phyloP scores from a whole-genome alignment of 78 protist genomes.

The slime mould (Dictyostelium discoideum) region DNA sequence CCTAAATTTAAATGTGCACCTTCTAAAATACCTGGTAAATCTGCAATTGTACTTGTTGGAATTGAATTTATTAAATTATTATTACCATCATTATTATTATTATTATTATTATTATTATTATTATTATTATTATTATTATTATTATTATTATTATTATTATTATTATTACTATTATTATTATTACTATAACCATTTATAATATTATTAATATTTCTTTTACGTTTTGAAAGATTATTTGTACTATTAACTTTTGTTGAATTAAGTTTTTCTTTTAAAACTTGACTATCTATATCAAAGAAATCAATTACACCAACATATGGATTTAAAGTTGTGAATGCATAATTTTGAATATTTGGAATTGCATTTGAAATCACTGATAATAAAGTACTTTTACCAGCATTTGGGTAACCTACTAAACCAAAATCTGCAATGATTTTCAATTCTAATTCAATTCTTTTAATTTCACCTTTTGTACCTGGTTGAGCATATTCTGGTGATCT shows the following conservation, averaged over 20 bases:
- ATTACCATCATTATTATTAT: not conserved
- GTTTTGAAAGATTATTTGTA: not conserved
- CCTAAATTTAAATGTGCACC: slow-evolving; percentile 89
- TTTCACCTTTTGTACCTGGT: slow-evolving; percentile 73
- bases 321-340: slow-evolving; percentile 86
- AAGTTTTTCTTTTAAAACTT: not conserved
- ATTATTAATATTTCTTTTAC: not conserved
- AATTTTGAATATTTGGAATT: slow-evolving; percentile 77
- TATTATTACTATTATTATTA: not conserved
- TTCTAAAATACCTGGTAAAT: slow-evolving; percentile 88
- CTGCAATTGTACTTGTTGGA: slow-evolving; percentile 69
- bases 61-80: not conserved
- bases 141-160: not conserved
- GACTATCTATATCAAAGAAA: not conserved
- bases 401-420: slow-evolving; percentile 89
- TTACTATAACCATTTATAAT: not conserved
- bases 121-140: not conserved
- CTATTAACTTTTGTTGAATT: not conserved
- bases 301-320: slow-evolving; percentile 89
- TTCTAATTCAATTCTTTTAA: slow-evolving; percentile 60
- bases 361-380: slow-evolving; percentile 79
- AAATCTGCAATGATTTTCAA: slow-evolving; percentile 84
- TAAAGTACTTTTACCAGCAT: slow-evolving; percentile 89
- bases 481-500: slow-evolving; percentile 73
- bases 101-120: not conserved